Conservation (phyloP, 345 rosid genomes). For the Gossypium anomalum region DNA sequence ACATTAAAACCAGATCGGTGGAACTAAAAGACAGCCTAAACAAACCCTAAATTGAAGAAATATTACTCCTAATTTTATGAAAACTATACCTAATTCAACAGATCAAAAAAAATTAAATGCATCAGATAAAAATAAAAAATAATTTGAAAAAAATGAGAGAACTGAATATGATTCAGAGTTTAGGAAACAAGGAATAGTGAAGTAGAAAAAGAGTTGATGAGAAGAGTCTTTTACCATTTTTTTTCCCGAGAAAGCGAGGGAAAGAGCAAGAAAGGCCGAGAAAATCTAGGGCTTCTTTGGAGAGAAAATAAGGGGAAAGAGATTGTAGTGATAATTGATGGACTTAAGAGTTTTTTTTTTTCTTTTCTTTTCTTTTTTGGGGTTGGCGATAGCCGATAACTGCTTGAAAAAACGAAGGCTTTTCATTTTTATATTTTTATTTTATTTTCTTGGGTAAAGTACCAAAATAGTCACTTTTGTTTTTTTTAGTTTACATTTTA, state of each 20-base stretch:
- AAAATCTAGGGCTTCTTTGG: slow-evolving; percentile 34
- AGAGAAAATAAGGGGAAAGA: not conserved
- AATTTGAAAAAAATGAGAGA: not conserved
- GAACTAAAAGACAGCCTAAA: not conserved
- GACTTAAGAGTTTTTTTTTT: not conserved
- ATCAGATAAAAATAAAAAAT: not conserved
- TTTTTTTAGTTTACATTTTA: accelerated
- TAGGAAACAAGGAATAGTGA: not conserved
- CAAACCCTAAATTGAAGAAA: not conserved
- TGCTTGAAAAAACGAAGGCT: not conserved
- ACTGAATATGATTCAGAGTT: not conserved
- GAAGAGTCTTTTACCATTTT: slow-evolving; percentile 31
- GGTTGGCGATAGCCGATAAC: not conserved
- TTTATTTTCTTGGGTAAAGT: too few species aligned
- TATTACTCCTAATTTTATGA: not conserved
- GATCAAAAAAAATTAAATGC: not conserved
- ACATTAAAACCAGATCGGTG: not conserved
- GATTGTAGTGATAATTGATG: slow-evolving; percentile 12
- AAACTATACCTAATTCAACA: not conserved
- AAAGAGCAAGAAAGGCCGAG: slow-evolving; percentile 19
- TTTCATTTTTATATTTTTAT: too few species aligned
- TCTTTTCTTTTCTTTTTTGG: too few species aligned
- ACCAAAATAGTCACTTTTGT: too few species aligned
- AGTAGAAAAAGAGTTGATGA: not conserved
- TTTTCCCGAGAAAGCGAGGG: slow-evolving; percentile 19